A percentile compares a stretch with the other conserved stretches of the same genome.
Evolutionary conservation across 2,329 filamentous ascomycete genomes (phyloP).

Genomic region (Colletotrichum plurivorum): DNA sequence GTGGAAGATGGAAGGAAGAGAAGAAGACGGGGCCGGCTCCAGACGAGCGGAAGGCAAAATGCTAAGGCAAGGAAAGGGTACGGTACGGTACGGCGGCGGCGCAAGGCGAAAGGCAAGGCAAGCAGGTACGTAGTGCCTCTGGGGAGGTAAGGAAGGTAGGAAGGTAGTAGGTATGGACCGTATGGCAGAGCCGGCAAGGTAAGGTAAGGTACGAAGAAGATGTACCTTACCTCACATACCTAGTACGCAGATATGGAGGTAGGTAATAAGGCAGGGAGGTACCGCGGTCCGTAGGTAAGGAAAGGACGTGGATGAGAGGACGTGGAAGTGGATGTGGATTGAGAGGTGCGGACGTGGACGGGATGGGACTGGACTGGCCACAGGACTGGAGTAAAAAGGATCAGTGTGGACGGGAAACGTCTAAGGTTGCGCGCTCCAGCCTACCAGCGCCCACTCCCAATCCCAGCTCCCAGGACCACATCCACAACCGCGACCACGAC

Average conservation of each 20-base stretch:
- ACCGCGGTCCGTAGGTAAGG: background rate
- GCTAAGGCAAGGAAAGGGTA: conserved; percentile 33
- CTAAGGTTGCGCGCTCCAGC: conserved; percentile 5
- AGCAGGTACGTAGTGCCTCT: background rate
- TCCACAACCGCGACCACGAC: conserved; percentile 9
- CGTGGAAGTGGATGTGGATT: no score
- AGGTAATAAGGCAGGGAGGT: no score
- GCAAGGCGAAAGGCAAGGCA: conserved; percentile 5
- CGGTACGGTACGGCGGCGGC: conserved; percentile 12
- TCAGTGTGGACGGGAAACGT: conserved; percentile 32
- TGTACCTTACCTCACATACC: no score
- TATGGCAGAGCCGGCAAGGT: background rate
- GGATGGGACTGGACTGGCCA: conserved; percentile 6
- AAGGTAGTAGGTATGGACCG: no score
- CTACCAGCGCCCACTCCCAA: background rate
- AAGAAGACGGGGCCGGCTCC: conserved; percentile 35
- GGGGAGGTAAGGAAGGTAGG: background rate
- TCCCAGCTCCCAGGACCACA: conserved; percentile 19
- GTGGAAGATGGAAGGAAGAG: conserved; percentile 41
- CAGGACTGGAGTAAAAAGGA: no score
- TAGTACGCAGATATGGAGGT: no score
- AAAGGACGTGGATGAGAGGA: background rate
- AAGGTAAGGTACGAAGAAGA: conserved; percentile 6
- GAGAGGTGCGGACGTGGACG: conserved; percentile 1
- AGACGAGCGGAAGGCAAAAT: conserved; percentile 42